Evolutionary conservation across 2,329 filamentous ascomycete species (phyloP).

Genomic region (Lasiodiplodia sp.): DNA sequence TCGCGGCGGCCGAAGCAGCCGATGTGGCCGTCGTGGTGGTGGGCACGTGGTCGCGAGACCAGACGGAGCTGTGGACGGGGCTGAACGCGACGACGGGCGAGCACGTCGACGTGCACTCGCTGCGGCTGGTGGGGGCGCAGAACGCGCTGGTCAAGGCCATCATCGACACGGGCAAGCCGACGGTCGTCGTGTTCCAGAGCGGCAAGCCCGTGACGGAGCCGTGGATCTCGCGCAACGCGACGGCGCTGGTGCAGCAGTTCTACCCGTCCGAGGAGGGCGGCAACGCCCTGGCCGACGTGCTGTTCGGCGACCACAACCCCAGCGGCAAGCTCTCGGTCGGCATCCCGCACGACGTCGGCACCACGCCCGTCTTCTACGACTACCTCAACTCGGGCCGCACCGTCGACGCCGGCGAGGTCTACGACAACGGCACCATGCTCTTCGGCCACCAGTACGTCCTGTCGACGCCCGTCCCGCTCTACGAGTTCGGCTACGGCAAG

Average conservation of each 20-base stretch:
- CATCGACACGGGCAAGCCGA: constrained; percentile 71
- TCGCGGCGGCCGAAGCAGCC: constrained; percentile 69
- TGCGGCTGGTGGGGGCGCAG: constrained; percentile 75
- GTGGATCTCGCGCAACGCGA: constrained; percentile 72
- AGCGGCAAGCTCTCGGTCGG: constrained; percentile 71
- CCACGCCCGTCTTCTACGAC: constrained; percentile 74
- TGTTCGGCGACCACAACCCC: constrained; percentile 68
- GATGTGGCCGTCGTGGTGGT: constrained; percentile 78
- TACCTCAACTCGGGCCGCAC: constrained; percentile 71
- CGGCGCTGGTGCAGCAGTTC: constrained; percentile 75
- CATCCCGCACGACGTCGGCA: constrained; percentile 72
- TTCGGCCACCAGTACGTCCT: constrained; percentile 73
- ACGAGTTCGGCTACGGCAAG: constrained; percentile 71
- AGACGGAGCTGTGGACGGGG: constrained; percentile 72
- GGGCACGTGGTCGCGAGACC: constrained; percentile 78
- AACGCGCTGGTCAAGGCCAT: constrained; percentile 70
- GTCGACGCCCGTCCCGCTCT: constrained; percentile 65
- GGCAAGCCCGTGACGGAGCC: constrained; percentile 77
- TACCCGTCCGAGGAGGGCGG: constrained; percentile 76
- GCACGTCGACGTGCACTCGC: constrained; percentile 70
- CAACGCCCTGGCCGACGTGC: constrained; percentile 68
- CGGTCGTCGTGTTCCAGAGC: constrained; percentile 71
- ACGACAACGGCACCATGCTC: constrained; percentile 65
- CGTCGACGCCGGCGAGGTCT: constrained; percentile 61
- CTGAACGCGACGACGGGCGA: constrained; percentile 79